Conservation (phyloP, 2,329 filamentous ascomycete genomes). For the Alternaria metachromatica region DNA sequence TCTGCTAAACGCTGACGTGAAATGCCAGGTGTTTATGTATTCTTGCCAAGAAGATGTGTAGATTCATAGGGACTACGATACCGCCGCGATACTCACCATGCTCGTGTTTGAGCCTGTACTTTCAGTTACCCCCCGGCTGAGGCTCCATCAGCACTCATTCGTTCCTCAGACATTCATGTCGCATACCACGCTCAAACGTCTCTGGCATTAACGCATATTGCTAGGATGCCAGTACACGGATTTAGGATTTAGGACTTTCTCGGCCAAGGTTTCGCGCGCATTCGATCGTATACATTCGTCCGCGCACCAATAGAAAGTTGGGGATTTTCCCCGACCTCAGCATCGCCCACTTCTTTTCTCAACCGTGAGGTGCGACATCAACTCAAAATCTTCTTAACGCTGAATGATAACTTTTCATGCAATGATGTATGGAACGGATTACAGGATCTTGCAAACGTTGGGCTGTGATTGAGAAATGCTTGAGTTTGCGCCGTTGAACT, state of each 20-base stretch:
- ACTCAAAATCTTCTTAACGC: background rate
- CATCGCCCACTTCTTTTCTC: background rate
- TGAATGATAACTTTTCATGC: background rate
- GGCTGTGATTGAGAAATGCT: background rate
- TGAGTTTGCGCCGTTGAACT: background rate
- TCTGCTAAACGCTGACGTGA: background rate
- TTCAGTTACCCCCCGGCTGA: background rate
- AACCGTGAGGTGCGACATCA: background rate
- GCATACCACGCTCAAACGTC: background rate
- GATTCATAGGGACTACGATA: background rate
- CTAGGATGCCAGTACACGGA: background rate
- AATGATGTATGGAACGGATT: background rate
- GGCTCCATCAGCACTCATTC: background rate
- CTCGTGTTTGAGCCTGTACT: background rate
- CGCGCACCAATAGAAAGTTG: background rate
- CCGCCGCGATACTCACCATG: background rate
- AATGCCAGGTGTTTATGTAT: background rate
- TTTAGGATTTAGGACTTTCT: background rate
- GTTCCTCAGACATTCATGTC: background rate
- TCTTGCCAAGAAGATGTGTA: background rate
- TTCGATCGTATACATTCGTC: background rate
- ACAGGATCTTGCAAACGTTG: background rate
- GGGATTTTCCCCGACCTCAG: background rate
- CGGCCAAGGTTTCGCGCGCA: background rate
- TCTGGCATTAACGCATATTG: background rate